Conservation (phyloP, 495 filamentous ascomycete genomes). For the Bryoglossum gracile region DNA sequence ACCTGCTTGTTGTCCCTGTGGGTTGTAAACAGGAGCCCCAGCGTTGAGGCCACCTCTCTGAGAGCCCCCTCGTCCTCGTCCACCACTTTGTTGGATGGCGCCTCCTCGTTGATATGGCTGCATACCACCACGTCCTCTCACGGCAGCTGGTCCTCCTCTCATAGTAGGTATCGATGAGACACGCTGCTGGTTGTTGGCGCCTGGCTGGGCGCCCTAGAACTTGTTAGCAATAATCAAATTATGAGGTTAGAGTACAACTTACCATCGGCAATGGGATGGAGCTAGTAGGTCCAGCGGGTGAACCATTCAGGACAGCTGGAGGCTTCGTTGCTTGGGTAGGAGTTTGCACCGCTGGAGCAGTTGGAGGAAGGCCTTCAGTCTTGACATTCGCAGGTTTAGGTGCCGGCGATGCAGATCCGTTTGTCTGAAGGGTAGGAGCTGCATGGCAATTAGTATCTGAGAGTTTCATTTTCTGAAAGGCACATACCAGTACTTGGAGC, state of each 20-base stretch:
- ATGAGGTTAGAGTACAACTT: conserved; percentile 28
- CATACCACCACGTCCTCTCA: conserved; percentile 27
- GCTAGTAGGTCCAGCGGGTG: conserved; percentile 24
- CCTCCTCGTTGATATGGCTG: conserved; percentile 33
- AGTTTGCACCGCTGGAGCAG: conserved; percentile 5
- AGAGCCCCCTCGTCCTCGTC: conserved; percentile 40
- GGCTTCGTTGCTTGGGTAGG: conserved; percentile 9
- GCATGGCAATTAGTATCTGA: too few species aligned
- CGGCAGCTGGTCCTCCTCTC: conserved; percentile 36
- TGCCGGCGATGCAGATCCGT: conserved; percentile 11
- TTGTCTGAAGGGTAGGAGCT: not conserved
- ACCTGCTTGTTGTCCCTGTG: conserved; percentile 33
- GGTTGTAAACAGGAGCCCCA: conserved; percentile 51
- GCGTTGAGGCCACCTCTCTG: conserved; percentile 40
- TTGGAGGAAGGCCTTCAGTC: conserved; percentile 3
- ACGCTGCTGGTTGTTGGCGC: conserved; percentile 30
- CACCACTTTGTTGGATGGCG: conserved; percentile 24
- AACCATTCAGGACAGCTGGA: conserved; percentile 16
- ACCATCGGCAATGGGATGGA: conserved; percentile 46
- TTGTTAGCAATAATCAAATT: conserved; percentile 19
- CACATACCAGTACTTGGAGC: conserved; percentile 16
- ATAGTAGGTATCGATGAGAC: conserved; percentile 40
- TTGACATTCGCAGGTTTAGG: conserved; percentile 17
- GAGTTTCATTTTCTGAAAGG: not conserved
- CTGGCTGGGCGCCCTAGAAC: conserved; percentile 25